These are phyloP conservation scores for Eucalyptus pauciflora DNA, from an alignment of 345 rosid genomes.

Conservation along the genomic window DNA sequence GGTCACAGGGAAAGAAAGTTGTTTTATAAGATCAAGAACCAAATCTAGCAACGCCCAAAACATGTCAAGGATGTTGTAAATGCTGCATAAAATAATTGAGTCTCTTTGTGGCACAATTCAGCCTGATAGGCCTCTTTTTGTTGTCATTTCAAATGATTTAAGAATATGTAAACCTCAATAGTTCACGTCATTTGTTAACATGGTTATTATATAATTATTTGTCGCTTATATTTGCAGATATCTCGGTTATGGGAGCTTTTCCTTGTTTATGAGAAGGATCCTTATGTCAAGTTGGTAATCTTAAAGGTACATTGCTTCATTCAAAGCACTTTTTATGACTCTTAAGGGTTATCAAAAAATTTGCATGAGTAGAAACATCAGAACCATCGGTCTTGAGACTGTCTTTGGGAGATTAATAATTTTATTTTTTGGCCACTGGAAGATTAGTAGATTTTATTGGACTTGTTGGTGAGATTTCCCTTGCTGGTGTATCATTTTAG, in stretches of 20 bases:
- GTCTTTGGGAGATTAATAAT: not conserved
- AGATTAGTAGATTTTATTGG: not conserved
- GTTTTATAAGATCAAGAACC: not conserved
- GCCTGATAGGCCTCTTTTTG: not conserved
- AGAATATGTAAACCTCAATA: not conserved
- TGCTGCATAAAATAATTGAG: not conserved
- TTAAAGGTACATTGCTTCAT: too few species aligned
- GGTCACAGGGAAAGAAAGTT: not conserved
- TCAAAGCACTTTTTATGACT: not conserved
- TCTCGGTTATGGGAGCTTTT: too few species aligned
- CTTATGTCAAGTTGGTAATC: too few species aligned
- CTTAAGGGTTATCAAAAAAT: not conserved
- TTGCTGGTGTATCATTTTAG: not conserved
- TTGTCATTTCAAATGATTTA: too few species aligned
- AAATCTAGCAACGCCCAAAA: not conserved
- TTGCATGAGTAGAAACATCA: not conserved
- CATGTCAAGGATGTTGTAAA: not conserved
- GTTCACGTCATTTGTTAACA: not conserved
- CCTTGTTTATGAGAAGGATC: too few species aligned
- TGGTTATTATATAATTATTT: too few species aligned
- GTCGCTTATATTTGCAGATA: too few species aligned
- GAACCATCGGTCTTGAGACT: not conserved
- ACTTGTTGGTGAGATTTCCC: not conserved
- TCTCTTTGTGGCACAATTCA: not conserved
- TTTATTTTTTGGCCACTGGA: not conserved